phyloP scores from a whole-genome alignment of 805 yeast species.

The Priceomyces castillae region DNA sequence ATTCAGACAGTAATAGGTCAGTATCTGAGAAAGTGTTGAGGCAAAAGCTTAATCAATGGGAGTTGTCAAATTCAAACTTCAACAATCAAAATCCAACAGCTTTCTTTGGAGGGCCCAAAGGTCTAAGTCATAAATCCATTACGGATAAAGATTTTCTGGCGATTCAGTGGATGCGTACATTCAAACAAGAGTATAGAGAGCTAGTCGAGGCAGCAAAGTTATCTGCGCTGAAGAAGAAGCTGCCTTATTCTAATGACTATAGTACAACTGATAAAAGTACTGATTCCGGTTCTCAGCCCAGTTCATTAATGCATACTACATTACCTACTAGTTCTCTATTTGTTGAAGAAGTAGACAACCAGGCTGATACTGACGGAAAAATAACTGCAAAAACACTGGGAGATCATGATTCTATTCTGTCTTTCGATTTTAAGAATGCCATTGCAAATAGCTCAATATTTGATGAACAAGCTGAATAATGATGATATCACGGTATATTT shows the following conservation, averaged over 20 bases:
- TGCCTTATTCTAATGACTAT: background rate
- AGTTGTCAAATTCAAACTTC: slow-evolving; percentile 42
- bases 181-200: slow-evolving; percentile 37
- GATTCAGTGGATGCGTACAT: slow-evolving; percentile 40
- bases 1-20: slow-evolving; percentile 70
- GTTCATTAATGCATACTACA: background rate
- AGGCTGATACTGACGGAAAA: background rate
- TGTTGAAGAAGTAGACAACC: background rate
- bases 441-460: slow-evolving; percentile 8
- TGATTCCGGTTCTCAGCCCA: background rate
- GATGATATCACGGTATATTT: too few species aligned
- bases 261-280: background rate
- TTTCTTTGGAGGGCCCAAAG: slow-evolving; percentile 18
- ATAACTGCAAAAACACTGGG: background rate
- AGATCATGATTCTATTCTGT: background rate
- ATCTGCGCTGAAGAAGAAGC: slow-evolving; percentile 13
- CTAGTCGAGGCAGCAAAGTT: slow-evolving; percentile 37
- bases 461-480: too few species aligned
- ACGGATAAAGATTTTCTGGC: slow-evolving; percentile 48
- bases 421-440: slow-evolving; percentile 7
- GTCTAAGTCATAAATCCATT: slow-evolving; percentile 27
- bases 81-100: slow-evolving; percentile 18
- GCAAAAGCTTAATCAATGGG: slow-evolving; percentile 67
- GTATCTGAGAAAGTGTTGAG: slow-evolving; percentile 53
- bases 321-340: background rate